Percentiles rank a stretch among this genome's conserved stretches.
These are phyloP conservation scores for Drosera capensis DNA, from an alignment of 148 eudicot species.

Conservation along the genomic window DNA sequence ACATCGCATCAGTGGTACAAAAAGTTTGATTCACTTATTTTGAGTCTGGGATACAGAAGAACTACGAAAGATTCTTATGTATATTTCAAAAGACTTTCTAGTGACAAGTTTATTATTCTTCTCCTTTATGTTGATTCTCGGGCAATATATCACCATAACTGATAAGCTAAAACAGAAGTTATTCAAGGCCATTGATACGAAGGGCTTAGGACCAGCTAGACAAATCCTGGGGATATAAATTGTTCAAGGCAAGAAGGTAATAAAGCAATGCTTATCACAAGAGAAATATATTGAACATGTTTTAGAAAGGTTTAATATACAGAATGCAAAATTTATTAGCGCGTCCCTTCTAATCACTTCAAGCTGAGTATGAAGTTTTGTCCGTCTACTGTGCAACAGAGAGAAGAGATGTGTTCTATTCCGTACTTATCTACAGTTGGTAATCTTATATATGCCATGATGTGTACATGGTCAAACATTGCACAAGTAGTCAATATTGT, in stretches of 20 bases:
- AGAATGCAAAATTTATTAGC: neutral
- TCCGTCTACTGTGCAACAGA: neutral
- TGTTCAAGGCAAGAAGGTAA: neutral
- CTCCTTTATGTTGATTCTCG: neutral
- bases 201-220: neutral
- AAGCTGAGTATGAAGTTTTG: neutral
- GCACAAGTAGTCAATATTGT: neutral
- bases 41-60: neutral
- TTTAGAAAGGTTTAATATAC: neutral
- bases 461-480: neutral
- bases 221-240: neutral
- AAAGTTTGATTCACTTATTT: neutral
- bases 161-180: neutral
- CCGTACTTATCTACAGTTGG: neutral
- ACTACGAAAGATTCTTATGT: neutral
- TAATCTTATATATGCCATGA: conserved; percentile 4
- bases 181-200: neutral
- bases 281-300: neutral
- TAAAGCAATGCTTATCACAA: neutral
- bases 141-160: neutral
- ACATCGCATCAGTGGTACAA: neutral
- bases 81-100: neutral
- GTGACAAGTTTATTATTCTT: neutral
- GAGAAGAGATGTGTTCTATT: neutral
- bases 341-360: neutral